Conservation (phyloP, 2,329 filamentous ascomycete genomes). For the Fusarium decemcellulare region DNA sequence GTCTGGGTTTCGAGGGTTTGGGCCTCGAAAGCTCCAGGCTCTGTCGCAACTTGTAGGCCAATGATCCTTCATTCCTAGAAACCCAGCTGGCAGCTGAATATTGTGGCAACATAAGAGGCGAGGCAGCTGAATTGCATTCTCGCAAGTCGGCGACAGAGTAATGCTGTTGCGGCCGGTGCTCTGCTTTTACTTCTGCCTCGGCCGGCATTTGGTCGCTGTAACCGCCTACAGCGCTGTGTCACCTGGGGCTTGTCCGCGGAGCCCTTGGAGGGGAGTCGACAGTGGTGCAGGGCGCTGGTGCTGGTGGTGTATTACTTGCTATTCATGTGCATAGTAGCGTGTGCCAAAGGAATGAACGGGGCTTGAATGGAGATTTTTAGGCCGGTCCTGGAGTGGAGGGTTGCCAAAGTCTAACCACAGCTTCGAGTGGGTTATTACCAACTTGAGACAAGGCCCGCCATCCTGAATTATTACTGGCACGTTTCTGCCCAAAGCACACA, state of each 20-base stretch:
- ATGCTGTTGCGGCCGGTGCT: not conserved
- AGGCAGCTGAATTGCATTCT: slow-evolving; percentile 9
- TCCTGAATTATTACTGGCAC: slow-evolving; percentile 40
- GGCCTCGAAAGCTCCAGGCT: slow-evolving; percentile 8
- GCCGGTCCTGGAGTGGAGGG: slow-evolving; percentile 30
- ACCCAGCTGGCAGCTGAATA: slow-evolving; percentile 18
- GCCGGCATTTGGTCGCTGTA: slow-evolving; percentile 8
- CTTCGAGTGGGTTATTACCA: slow-evolving; percentile 42
- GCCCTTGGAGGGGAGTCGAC: slow-evolving; percentile 1
- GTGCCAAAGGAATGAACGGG: slow-evolving; percentile 31
- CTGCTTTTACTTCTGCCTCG: not conserved
- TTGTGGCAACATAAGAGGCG: slow-evolving; percentile 1
- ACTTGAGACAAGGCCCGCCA: slow-evolving; percentile 47
- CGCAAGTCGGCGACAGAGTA: not conserved
- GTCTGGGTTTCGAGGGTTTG: slow-evolving; percentile 8
- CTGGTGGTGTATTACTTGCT: slow-evolving; percentile 3
- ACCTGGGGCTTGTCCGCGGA: not conserved
- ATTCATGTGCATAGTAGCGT: slow-evolving; percentile 4
- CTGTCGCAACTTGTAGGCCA: slow-evolving; percentile 21
- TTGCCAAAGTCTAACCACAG: slow-evolving; percentile 39
- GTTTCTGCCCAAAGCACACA: slow-evolving; percentile 36
- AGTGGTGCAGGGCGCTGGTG: slow-evolving; percentile 11
- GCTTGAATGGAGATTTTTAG: slow-evolving; percentile 33
- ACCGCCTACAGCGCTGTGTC: slow-evolving; percentile 6
- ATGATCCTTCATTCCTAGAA: slow-evolving; percentile 23